Conservation (phyloP, 192 early-diverging fungal genomes). For the Jimgerdemannia lactiflua region DNA sequence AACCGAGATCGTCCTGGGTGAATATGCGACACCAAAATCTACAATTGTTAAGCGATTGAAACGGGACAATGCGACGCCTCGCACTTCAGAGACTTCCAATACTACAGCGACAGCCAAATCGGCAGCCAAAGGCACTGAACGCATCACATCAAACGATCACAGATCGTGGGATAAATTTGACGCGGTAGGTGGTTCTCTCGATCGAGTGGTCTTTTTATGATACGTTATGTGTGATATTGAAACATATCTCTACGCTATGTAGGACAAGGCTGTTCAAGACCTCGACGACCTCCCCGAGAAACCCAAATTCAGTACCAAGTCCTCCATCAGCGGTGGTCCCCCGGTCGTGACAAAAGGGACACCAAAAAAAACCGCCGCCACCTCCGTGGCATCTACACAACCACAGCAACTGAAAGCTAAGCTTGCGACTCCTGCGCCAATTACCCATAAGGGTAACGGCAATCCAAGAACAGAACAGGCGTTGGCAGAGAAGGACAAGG, state of each 20-base stretch:
- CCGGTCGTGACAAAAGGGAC: neutral
- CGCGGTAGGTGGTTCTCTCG: neutral
- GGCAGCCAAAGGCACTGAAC: neutral
- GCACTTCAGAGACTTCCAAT: too few relatives aligned
- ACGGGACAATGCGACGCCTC: too few relatives aligned
- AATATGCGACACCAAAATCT: neutral
- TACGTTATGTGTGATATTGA: neutral
- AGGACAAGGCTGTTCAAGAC: neutral
- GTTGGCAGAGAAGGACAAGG: constrained; percentile 20
- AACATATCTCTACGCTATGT: neutral
- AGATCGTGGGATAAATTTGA: neutral
- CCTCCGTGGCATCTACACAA: neutral
- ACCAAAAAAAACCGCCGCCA: constrained; percentile 2
- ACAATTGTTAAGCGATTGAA: neutral
- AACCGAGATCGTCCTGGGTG: constrained; percentile 9
- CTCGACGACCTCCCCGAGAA: neutral
- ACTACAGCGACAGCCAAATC: too few relatives aligned
- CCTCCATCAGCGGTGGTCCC: neutral
- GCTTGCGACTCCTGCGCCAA: neutral
- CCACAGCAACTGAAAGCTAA: constrained; percentile 1
- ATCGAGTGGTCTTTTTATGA: too few relatives aligned
- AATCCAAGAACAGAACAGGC: constrained; percentile 9
- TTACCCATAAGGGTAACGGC: neutral
- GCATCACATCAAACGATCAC: neutral
- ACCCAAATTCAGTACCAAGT: neutral